Evolutionary conservation across 371 early-diverging fungal species (phyloP), one percentile per base, ranked within the genome.

Genomic region (Choanephora cucurbitarum): DNA sequence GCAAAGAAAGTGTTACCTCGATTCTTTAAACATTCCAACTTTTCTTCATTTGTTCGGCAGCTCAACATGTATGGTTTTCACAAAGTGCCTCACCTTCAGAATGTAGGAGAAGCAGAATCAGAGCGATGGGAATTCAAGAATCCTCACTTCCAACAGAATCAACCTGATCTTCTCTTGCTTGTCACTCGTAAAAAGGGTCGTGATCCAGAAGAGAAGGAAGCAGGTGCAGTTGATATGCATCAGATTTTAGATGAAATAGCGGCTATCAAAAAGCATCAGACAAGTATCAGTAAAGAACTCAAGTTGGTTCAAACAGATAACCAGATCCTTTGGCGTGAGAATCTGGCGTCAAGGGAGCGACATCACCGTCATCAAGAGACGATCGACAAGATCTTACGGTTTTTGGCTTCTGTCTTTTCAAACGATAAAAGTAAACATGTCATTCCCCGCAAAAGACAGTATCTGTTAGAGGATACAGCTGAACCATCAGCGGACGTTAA

Each of bases 21-120:
- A 13, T 89, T 86, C 63, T 97, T 96, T 67, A 96, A 96, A 69
- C 96, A 96, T 75, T 87, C 84, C 70, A 96, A 97, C 66, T 91
- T 95, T 60, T 89, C 91, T 19, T 90, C 90, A 10, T 97, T 97
- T 87, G 95, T 97, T 9, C 83, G 97, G 11, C 97, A 97, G 69
- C 81, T 97, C 11, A 97, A 97, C 62, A 95, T 94, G 91, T 92
- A 93, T 59, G 95, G 91, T 14, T 90, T 88, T 52, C 84, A 88
- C 58, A 94, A 94, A 54, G 83, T 91, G 9, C 89, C 91, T 1
- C 91, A 91, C 67, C 71, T 92, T 33, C 86, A 89, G 57, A 88
- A 88, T 50, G 92, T 92, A 10, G 88, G 80, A 1, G 82, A 83
- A 32, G 67, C 86, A 13, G 91, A 87, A 22, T 63, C 79, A 17